Evolutionary conservation across 495 filamentous ascomycete genomes (phyloP).

Genomic region (Penicillium tannophilum): DNA sequence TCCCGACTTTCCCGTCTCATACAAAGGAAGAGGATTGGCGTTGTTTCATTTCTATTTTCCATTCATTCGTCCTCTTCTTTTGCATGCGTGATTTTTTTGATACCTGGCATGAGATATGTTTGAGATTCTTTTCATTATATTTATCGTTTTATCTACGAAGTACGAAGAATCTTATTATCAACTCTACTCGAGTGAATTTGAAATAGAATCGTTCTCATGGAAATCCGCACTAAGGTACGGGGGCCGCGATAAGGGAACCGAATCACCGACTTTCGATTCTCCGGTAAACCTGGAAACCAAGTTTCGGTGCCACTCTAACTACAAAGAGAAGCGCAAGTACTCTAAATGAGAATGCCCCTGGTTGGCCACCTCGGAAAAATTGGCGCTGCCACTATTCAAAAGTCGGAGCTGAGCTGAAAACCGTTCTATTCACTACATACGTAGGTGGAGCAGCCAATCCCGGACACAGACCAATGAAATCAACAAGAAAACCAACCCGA

Average conservation of each 20-base stretch:
- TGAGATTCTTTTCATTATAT: slow-evolving; percentile 7
- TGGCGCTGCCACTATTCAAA: not conserved
- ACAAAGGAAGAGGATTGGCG: slow-evolving; percentile 37
- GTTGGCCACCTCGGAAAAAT: not conserved
- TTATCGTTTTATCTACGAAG: slow-evolving; percentile 12
- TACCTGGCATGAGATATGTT: slow-evolving; percentile 23
- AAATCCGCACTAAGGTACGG: not conserved
- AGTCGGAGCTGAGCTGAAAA: not conserved
- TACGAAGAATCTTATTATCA: slow-evolving; percentile 6
- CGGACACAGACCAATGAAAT: not conserved
- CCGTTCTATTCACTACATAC: not conserved
- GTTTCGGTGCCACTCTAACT: not conserved
- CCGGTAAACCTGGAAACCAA: not conserved
- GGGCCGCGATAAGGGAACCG: not conserved
- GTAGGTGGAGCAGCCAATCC: not conserved
- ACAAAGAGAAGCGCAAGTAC: not conserved
- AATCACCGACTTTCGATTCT: not conserved
- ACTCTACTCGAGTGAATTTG: not conserved
- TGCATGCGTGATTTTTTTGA: slow-evolving; percentile 12
- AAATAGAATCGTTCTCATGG: not conserved
- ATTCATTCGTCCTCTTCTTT: slow-evolving; percentile 19
- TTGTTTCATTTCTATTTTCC: slow-evolving; percentile 22
- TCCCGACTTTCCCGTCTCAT: slow-evolving; percentile 12
- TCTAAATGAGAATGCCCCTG: not conserved
- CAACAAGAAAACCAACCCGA: not conserved